A percentile compares a stretch with the other conserved stretches of the same genome.
Evolutionary conservation across 176 grass and related monocot genomes (phyloP).

Genomic region (Dactylis glomerata): DNA sequence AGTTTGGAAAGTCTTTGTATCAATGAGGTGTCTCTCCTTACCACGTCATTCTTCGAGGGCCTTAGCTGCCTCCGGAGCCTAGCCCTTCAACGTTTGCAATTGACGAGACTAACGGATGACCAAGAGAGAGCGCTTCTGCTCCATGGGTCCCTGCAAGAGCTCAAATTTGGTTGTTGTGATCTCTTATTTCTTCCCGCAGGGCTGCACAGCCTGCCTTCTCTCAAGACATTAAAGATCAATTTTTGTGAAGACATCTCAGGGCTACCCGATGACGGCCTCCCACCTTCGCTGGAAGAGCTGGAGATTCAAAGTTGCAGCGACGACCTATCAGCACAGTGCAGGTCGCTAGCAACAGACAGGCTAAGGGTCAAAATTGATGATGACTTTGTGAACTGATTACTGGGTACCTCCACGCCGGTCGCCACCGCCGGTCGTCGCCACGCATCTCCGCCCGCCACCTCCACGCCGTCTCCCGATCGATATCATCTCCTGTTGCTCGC

Average conservation of each 20-base stretch:
- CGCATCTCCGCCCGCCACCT: too few species aligned
- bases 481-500: too few species aligned
- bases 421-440: too few species aligned
- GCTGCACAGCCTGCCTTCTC: not conserved
- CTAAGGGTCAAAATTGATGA: not conserved
- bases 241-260: not conserved
- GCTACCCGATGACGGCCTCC: not conserved
- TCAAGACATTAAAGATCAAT: not conserved
- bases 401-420: too few species aligned
- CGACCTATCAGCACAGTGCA: not conserved
- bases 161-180: fast-evolving
- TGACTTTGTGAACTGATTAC: not conserved
- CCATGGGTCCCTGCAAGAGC: not conserved
- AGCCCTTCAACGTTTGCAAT: not conserved
- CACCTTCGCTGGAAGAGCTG: not conserved
- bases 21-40: not conserved
- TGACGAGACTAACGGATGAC: not conserved
- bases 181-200: not conserved
- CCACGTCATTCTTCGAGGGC: not conserved
- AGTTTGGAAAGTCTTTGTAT: not conserved
- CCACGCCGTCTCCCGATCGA: too few species aligned
- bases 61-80: not conserved
- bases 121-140: not conserved
- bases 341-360: not conserved
- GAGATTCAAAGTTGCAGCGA: not conserved